Conservation (phyloP, 202 grass and related monocot genomes). For the Zoysia matrella region DNA sequence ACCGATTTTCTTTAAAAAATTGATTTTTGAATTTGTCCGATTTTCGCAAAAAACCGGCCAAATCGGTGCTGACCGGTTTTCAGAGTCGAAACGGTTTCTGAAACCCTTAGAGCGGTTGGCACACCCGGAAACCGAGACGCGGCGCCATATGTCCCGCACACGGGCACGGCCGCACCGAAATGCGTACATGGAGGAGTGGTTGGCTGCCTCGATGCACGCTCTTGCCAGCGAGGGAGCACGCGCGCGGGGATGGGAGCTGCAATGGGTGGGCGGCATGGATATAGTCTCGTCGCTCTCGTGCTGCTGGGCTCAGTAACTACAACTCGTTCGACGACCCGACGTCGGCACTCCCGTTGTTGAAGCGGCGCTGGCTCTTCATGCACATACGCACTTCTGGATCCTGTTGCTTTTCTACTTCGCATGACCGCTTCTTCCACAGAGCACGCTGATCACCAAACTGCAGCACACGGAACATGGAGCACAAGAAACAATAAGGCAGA, state of each 20-base stretch:
- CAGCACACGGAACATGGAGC: background rate
- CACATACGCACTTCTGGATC: background rate
- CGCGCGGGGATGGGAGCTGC: background rate
- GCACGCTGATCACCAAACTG: background rate
- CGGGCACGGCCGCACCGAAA: background rate
- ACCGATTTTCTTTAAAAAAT: too few species aligned
- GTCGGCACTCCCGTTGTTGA: background rate
- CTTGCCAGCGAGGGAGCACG: background rate
- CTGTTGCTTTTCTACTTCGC: too few species aligned
- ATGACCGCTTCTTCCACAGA: background rate
- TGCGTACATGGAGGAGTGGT: slow-evolving; percentile 10
- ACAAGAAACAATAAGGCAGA: background rate
- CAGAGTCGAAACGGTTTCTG: too few species aligned
- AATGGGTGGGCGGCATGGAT: too few species aligned
- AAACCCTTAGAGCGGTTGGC: slow-evolving; percentile 33
- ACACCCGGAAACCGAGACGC: background rate
- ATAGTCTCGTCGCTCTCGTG: too few species aligned
- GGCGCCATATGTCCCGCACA: background rate
- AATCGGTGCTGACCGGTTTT: too few species aligned
- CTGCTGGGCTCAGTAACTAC: background rate
- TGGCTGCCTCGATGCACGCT: background rate
- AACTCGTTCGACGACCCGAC: background rate
- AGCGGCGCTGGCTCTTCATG: background rate
- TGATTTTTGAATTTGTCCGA: too few species aligned
- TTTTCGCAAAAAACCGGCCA: too few species aligned